Conservation (phyloP, 371 early-diverging fungal species). For the Mucor racemosus region DNA sequence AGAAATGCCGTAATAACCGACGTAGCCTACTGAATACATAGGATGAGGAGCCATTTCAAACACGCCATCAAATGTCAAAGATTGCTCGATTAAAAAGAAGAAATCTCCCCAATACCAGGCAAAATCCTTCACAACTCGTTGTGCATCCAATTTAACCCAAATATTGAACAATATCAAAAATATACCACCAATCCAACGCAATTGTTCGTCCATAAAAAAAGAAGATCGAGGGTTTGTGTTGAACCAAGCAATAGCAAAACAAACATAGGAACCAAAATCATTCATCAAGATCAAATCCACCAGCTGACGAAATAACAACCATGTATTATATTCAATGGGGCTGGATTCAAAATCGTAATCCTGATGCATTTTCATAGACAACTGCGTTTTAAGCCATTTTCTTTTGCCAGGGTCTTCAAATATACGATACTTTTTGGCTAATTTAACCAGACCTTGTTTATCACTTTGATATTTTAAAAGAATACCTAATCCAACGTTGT, state of each 20-base stretch:
- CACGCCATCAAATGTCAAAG: conserved; percentile 84
- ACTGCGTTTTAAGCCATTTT: conserved; percentile 62
- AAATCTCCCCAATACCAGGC: conserved; percentile 98
- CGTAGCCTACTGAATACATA: conserved; percentile 94
- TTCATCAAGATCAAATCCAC: conserved; percentile 88
- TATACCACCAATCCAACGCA: conserved; percentile 75
- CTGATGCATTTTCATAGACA: conserved; percentile 76
- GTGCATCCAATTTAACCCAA: conserved; percentile 92
- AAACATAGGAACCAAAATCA: conserved; percentile 81
- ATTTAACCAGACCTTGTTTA: conserved; percentile 63
- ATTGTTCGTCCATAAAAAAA: conserved; percentile 48
- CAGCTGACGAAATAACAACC: conserved; percentile 88
- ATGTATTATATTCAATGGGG: conserved; percentile 89
- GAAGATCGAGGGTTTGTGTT: conserved; percentile 41
- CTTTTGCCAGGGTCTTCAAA: conserved; percentile 38
- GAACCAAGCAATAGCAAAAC: conserved; percentile 74
- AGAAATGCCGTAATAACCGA: conserved; percentile 91
- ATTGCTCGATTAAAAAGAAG: conserved; percentile 85
- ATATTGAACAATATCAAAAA: conserved; percentile 81
- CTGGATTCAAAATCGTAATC: conserved; percentile 72
- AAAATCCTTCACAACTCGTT: conserved; percentile 89
- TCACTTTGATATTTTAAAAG: conserved; percentile 78
- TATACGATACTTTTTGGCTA: conserved; percentile 49
- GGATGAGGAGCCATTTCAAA: conserved; percentile 96
- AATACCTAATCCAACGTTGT: conserved; percentile 82